Evolutionary conservation across 352 stramenopile genomes (phyloP).

Genomic region (Pythium folliculosum): DNA sequence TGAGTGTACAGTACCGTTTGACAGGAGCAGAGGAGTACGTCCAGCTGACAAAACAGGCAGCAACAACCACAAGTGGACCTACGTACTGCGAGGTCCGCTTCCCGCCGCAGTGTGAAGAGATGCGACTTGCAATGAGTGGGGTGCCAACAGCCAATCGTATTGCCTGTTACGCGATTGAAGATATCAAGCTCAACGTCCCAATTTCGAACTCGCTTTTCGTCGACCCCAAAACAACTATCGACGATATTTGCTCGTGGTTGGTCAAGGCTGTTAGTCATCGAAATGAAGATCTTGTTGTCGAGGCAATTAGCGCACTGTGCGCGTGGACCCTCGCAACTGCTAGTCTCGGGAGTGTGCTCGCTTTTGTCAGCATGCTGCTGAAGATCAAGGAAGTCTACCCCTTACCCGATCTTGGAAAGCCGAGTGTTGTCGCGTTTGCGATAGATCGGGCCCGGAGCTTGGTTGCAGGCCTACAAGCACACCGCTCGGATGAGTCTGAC

Average conservation of each 20-base stretch:
- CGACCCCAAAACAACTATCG: constrained; percentile 57
- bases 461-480: constrained; percentile 45
- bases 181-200: constrained; percentile 61
- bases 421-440: constrained; percentile 38
- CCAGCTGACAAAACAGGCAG: constrained; percentile 36
- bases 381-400: constrained; percentile 30
- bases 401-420: background rate
- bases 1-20: constrained; percentile 59
- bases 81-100: constrained; percentile 49
- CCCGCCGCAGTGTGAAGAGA: constrained; percentile 41
- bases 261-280: constrained; percentile 42
- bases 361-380: constrained; percentile 75
- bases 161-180: constrained; percentile 66
- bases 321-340: constrained; percentile 80
- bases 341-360: constrained; percentile 65
- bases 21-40: constrained; percentile 42
- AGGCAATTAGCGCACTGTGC: constrained; percentile 65
- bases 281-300: constrained; percentile 57
- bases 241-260: constrained; percentile 67
- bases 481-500: constrained; percentile 46
- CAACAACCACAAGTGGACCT: constrained; percentile 20
- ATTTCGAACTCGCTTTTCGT: constrained; percentile 59
- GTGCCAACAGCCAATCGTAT: constrained; percentile 67
- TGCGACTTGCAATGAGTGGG: constrained; percentile 68
- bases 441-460: constrained; percentile 51